Evolutionary conservation across 495 filamentous ascomycete species (phyloP).

Genomic region (Aspergillus affinis): DNA sequence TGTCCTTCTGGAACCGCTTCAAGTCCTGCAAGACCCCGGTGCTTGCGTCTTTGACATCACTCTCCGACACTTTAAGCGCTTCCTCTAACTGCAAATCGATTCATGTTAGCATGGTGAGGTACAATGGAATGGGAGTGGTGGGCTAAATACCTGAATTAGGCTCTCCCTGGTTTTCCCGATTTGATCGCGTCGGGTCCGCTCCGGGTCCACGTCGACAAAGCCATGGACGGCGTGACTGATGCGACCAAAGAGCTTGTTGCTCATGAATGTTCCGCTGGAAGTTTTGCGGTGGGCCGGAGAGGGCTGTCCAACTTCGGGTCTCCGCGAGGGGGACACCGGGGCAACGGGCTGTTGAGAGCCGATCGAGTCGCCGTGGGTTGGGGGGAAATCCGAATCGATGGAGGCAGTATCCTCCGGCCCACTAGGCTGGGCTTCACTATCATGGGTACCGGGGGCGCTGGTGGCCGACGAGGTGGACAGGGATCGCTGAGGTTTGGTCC

Average conservation of each 20-base stretch:
- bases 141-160: constrained; percentile 53
- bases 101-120: constrained; percentile 9
- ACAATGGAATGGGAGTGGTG: not conserved
- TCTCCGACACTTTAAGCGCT: constrained; percentile 78
- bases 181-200: constrained; percentile 84
- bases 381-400: constrained; percentile 92
- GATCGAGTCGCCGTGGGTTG: constrained; percentile 72
- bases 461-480: constrained; percentile 55
- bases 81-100: constrained; percentile 69
- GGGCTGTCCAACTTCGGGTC: constrained; percentile 31
- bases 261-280: constrained; percentile 74
- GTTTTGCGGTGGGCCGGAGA: constrained; percentile 64
- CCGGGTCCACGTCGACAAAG: constrained; percentile 92
- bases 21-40: constrained; percentile 82
- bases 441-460: constrained; percentile 47
- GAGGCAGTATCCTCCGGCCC: constrained; percentile 68
- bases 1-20: constrained; percentile 87
- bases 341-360: constrained; percentile 60
- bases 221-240: constrained; percentile 94
- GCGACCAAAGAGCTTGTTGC: constrained; percentile 91
- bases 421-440: constrained; percentile 39
- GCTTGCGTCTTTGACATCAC: constrained; percentile 90
- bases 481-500: constrained; percentile 61
- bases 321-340: constrained; percentile 33
- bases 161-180: constrained; percentile 91